These are phyloP conservation scores for Tanacetum coccineum DNA, from an alignment of 129 eudicot species.

Conservation along the genomic window DNA sequence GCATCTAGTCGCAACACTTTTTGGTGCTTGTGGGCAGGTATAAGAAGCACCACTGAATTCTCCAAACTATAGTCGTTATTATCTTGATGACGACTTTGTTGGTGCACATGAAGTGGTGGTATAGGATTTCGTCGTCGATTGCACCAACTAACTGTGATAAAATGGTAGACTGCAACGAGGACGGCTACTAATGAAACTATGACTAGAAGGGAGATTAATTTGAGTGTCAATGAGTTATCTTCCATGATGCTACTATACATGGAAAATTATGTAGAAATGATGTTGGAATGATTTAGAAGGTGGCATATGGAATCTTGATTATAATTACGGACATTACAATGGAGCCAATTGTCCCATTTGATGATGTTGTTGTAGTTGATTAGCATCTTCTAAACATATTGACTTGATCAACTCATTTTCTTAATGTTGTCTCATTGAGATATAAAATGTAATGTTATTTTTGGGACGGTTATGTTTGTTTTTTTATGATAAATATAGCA, in stretches of 20 bases:
- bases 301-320: slow-evolving; percentile 29
- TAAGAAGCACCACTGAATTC: slow-evolving; percentile 44
- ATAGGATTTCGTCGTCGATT: slow-evolving; percentile 15
- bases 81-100: slow-evolving; percentile 13
- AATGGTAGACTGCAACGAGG: slow-evolving; percentile 46
- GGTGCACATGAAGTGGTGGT: slow-evolving; percentile 22
- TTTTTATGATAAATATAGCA: neutral
- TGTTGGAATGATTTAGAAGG: slow-evolving; percentile 26
- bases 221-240: slow-evolving; percentile 32
- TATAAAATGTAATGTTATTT: neutral
- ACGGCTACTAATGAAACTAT: slow-evolving; percentile 38
- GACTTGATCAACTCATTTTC: slow-evolving; percentile 29
- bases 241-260: slow-evolving; percentile 23
- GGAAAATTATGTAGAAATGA: slow-evolving; percentile 9
- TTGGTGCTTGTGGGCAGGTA: slow-evolving; percentile 49
- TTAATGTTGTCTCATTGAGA: slow-evolving; percentile 21
- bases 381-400: slow-evolving; percentile 19
- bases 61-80: slow-evolving; percentile 34
- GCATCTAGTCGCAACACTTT: slow-evolving; percentile 19
- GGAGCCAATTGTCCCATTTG: slow-evolving; percentile 37
- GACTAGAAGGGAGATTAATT: slow-evolving; percentile 40
- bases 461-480: slow-evolving; percentile 16
- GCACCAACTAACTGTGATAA: slow-evolving; percentile 33
- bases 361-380: slow-evolving; percentile 11
- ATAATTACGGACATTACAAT: slow-evolving; percentile 28